Evolutionary conservation across 805 yeast genomes (phyloP).

Genomic region (Sugiyamaella chiloensis): DNA sequence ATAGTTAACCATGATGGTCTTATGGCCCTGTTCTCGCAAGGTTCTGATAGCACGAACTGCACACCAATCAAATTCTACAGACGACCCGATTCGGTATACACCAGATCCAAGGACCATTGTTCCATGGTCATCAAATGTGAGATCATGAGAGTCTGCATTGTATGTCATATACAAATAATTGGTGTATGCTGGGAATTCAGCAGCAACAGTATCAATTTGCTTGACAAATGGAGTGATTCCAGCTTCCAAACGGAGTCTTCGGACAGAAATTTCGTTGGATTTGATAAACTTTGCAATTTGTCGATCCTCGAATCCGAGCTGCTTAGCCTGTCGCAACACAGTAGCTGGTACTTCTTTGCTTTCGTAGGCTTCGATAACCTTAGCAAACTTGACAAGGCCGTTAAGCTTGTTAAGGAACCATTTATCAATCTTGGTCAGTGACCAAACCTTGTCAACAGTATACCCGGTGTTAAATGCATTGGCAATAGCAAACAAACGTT

Average conservation of each 20-base stretch:
- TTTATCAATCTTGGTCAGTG: constrained; percentile 85
- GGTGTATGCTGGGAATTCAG: constrained; percentile 96
- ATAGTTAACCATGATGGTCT: constrained; percentile 95
- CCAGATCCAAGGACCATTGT: constrained; percentile 96
- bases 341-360: constrained; percentile 53
- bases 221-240: constrained; percentile 90
- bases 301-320: constrained; percentile 94
- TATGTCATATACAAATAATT: constrained; percentile 93
- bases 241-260: constrained; percentile 81
- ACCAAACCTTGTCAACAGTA: constrained; percentile 88
- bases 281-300: constrained; percentile 87
- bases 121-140: constrained; percentile 87
- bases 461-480: constrained; percentile 88
- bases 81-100: constrained; percentile 97
- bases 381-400: constrained; percentile 70
- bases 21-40: constrained; percentile 75
- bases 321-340: constrained; percentile 81
- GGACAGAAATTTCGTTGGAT: constrained; percentile 88
- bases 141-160: constrained; percentile 85
- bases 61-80: constrained; percentile 99
- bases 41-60: constrained; percentile 97
- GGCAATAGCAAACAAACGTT: constrained; percentile 93
- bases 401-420: constrained; percentile 92
- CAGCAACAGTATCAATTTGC: constrained; percentile 98
- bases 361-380: constrained; percentile 34